Evolutionary conservation across 805 yeast genomes (phyloP), one percentile per base, ranked within the genome.

Genomic region (Wickerhamomyces sydowiorum): DNA sequence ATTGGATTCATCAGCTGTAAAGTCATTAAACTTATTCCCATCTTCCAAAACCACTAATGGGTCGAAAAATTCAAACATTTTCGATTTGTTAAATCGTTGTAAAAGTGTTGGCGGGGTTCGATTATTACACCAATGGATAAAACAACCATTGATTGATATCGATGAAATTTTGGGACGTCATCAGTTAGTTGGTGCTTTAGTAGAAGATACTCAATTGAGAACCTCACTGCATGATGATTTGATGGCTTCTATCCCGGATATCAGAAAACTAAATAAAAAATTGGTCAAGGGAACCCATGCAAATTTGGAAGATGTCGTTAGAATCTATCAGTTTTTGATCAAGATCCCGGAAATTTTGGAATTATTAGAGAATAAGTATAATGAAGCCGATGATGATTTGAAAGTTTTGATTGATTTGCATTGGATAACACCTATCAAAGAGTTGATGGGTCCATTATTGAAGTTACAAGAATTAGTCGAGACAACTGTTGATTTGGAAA

Each of bases 31-130:
- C 57, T 69, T 93, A 22, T 87, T 90, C 65, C 95, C 97, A 10
- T 50, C 54, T 3, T 49, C 51, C 13, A 50, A 49, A 7, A 50
- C 50, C 25, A 49, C 47, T 19, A 55, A 62, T 42, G 69, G 71
- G 19, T 56, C 67, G 4, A 67, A 68, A 52, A 73, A 76, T 46
- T 60, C 78, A 0, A 84, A 95, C 9, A 64, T 93, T 33, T 90
- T 77, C 58, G 96, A 95, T 21, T 70, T 93, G 35, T 67, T 93
- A 53, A 91, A 93, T 67, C 79, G 82, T 51, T 91, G 98, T 68
- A 88, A 86, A 53, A 83, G 95, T 4, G 73, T 79, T 2, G 88
- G 93, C n/a, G 99, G 99, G 7, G 69, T 91, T 1, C 73, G 98
- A 49, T 64, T 90, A 39, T 72, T 93, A 21, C 81, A 93, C 14